Evolutionary conservation across 2,329 filamentous ascomycete genomes (phyloP), one percentile per base, ranked within the genome.

Genomic region (Ceratocystis eucalypticola): DNA sequence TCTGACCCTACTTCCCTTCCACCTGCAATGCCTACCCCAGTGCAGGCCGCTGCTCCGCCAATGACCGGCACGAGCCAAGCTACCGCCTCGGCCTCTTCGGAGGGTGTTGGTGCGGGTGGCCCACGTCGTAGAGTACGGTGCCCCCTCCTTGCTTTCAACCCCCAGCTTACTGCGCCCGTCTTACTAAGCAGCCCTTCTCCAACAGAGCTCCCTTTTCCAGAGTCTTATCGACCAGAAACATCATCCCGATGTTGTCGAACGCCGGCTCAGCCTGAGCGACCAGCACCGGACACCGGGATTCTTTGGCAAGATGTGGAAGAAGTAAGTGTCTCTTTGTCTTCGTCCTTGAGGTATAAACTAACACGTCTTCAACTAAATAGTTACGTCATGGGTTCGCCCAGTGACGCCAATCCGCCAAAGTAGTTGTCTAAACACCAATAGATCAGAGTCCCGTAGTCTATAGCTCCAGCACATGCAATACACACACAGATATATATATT

Each of bases 291-390:
- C 76, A 62, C 71, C 77, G 1, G 82, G 82, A 50, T 74, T 84
- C 69, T 74, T 84, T 64, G 80, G 80, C 65, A 76, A 78, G 69
- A 78, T 84, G 75, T 85, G 83, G 80, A 77, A 83, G 70, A 83
- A 79, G 82, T 84, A 73, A 65, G 80, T 30, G 5, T 22, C 37
- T 15, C 15, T 10, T 20, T 15, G 4, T 20, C 10, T 15, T 6
- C 1, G 6, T 12, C 20, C 17, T 20, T 15, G 3, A 20, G 6
- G 46, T 48, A 6, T n/a, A 7, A 48, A 7, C 63, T 65, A 45
- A 65, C 45, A 67, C 59, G 69, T 69, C 68, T 67, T 53, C 22
- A 2, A 5, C 8, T 67, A 25, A 46, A 17, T 33, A 7, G n/a
- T 8, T 25, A 2, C 10, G 76, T 75, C 66, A 75, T 73, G 68